Evolutionary conservation across 169 alveolate species (phyloP).

Genomic region (Eimeria acervulina): DNA sequence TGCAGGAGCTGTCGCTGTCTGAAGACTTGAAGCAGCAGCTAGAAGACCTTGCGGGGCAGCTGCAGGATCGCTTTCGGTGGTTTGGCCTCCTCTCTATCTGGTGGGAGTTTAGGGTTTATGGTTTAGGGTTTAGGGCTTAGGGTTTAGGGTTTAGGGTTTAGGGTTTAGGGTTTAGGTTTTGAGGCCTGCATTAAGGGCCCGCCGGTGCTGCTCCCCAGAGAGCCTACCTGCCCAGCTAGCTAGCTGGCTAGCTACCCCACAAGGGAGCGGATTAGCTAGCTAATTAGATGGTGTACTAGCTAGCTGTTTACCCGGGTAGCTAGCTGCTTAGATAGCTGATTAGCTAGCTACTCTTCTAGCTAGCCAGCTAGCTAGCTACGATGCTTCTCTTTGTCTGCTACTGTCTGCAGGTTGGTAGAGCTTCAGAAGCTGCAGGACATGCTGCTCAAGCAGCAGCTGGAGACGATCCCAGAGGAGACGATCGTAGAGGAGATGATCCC

Average conservation of each 20-base stretch:
- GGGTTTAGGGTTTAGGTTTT: neutral
- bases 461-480: too few species aligned
- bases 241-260: too few species aligned
- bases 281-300: too few species aligned
- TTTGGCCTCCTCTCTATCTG: conserved; percentile 75
- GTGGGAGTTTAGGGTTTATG: neutral
- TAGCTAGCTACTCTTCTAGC: too few species aligned
- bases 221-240: neutral
- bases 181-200: too few species aligned
- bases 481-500: too few species aligned
- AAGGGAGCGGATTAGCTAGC: too few species aligned
- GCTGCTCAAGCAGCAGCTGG: conserved; percentile 3
- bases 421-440: conserved; percentile 37
- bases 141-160: neutral
- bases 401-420: conserved; percentile 60
- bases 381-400: too few species aligned
- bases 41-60: neutral
- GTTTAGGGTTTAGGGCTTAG: neutral
- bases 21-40: conserved; percentile 34
- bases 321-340: too few species aligned
- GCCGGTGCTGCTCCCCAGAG: neutral
- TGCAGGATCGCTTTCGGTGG: conserved; percentile 60
- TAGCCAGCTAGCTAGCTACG: too few species aligned
- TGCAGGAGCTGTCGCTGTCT: conserved; percentile 37
- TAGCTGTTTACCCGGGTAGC: too few species aligned